Conservation (phyloP, 164 flowering plant genomes). For the Nelumbo lutea region DNA sequence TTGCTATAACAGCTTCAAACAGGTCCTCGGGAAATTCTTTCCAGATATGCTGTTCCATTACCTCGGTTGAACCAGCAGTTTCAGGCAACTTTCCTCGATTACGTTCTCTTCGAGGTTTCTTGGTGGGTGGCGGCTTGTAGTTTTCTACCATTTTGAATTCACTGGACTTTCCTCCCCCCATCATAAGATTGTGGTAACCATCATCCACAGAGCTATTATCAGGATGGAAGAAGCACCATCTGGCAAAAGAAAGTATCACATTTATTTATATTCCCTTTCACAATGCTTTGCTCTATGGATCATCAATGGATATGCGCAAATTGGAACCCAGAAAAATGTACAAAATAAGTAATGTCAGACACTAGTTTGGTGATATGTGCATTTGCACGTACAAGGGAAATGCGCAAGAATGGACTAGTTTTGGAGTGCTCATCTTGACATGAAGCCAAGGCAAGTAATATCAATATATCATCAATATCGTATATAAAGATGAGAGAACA, state of each 20-base stretch:
- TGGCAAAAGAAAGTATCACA: constrained; percentile 19
- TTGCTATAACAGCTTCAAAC: constrained; percentile 85
- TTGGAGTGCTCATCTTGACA: too few species aligned
- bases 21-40: constrained; percentile 94
- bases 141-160: constrained; percentile 53
- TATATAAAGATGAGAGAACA: too few species aligned
- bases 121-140: constrained; percentile 56
- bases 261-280: background rate
- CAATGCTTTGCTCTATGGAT: background rate
- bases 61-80: constrained; percentile 23
- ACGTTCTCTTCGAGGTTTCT: constrained; percentile 63
- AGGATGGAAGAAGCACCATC: constrained; percentile 52
- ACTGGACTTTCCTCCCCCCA: constrained; percentile 54
- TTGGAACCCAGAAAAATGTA: too few species aligned
- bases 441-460: too few species aligned
- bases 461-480: too few species aligned
- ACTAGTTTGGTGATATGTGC: too few species aligned
- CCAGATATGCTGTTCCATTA: constrained; percentile 77
- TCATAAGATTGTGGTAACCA: constrained; percentile 40
- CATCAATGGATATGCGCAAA: background rate
- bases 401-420: too few species aligned
- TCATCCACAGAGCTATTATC: constrained; percentile 43
- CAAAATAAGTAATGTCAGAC: too few species aligned
- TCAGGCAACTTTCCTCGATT: constrained; percentile 37
- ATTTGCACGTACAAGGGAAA: too few species aligned